Conservation (phyloP, 2,329 filamentous ascomycete species). For the Penicillium sp. region DNA sequence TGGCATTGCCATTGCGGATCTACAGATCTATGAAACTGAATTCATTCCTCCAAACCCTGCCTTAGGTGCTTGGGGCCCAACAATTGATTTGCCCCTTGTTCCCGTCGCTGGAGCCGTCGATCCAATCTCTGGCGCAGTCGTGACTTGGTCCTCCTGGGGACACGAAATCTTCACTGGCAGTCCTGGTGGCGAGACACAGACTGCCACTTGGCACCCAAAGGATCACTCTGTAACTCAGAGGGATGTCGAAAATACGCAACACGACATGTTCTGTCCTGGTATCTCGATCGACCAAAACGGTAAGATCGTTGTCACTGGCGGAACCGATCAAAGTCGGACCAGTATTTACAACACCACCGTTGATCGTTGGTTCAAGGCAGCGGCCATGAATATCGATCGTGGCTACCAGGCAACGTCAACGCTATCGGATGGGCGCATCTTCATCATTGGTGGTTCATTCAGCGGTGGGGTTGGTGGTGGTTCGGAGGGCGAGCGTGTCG, state of each 20-base stretch:
- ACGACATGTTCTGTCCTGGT: conserved; percentile 46
- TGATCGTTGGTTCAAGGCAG: conserved; percentile 37
- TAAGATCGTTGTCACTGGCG: conserved; percentile 59
- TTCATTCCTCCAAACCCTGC: conserved; percentile 10
- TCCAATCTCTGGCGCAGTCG: conserved; percentile 13
- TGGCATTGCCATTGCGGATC: conserved; percentile 15
- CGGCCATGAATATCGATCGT: conserved; percentile 51
- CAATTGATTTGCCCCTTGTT: conserved; percentile 32
- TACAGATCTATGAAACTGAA: conserved; percentile 11
- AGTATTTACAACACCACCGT: conserved; percentile 46
- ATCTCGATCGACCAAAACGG: conserved; percentile 56
- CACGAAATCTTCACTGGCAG: conserved; percentile 1
- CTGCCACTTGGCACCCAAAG: conserved; percentile 11
- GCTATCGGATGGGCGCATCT: conserved; percentile 58
- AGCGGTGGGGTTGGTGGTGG: conserved; percentile 3
- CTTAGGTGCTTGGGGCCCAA: conserved; percentile 31
- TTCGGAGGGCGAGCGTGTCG: background rate
- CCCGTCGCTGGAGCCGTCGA: conserved; percentile 29
- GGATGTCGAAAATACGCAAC: conserved; percentile 27
- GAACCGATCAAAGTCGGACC: conserved; percentile 53
- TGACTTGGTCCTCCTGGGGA: conserved; percentile 25
- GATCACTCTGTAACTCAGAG: conserved; percentile 12
- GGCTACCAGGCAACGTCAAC: conserved; percentile 60
- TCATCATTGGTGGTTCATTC: conserved; percentile 64
- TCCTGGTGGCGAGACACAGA: conserved; percentile 11